These are phyloP conservation scores for Scedosporium minutisporum DNA, from an alignment of 2,329 filamentous ascomycete species.

Conservation along the genomic window DNA sequence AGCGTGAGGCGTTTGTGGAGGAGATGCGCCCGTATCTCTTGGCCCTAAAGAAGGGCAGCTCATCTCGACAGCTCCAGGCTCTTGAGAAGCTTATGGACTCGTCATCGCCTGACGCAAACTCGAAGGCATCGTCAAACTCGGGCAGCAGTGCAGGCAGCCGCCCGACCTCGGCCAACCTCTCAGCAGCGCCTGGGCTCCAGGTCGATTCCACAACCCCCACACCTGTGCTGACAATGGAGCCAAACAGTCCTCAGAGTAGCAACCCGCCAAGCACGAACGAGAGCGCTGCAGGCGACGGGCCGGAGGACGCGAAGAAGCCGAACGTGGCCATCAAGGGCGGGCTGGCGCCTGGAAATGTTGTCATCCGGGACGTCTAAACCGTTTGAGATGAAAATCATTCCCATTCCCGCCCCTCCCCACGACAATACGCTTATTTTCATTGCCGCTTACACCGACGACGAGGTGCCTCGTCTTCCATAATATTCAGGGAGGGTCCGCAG, in stretches of 20 bases:
- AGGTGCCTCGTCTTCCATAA: not conserved
- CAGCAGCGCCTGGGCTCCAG: constrained; percentile 20
- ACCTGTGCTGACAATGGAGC: constrained; percentile 57
- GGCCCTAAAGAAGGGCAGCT: constrained; percentile 51
- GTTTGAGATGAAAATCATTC: not conserved
- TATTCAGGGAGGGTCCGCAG: not conserved
- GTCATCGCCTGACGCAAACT: constrained; percentile 14
- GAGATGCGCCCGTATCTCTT: constrained; percentile 54
- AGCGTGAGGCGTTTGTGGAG: constrained; percentile 50
- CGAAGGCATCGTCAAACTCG: constrained; percentile 12
- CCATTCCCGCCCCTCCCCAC: not conserved
- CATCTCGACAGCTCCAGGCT: constrained; percentile 48
- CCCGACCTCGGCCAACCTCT: constrained; percentile 21
- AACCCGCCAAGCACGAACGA: constrained; percentile 54
- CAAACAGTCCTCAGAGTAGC: constrained; percentile 59
- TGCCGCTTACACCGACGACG: not conserved
- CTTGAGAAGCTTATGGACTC: constrained; percentile 21
- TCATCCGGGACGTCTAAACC: not conserved
- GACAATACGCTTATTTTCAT: not conserved
- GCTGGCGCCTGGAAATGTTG: not conserved
- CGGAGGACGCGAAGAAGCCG: constrained; percentile 18
- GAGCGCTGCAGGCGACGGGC: constrained; percentile 37
- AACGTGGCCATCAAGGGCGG: constrained; percentile 8
- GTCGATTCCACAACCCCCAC: constrained; percentile 48
- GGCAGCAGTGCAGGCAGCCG: constrained; percentile 15